Conservation (phyloP, 345 rosid species). For the Citrus glauca region DNA sequence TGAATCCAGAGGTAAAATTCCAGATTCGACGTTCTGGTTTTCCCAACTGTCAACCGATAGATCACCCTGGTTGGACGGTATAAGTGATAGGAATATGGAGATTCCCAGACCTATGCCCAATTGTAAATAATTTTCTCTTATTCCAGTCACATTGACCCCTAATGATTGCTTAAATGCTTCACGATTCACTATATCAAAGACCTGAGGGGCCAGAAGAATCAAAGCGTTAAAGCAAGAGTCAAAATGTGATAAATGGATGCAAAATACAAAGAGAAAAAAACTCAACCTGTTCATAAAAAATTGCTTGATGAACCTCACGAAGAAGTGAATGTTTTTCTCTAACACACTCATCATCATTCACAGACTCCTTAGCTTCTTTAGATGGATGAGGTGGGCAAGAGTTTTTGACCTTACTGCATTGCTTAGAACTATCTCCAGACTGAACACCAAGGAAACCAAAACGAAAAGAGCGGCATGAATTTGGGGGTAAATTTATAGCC, state of each 20-base stretch:
- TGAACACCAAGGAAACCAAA: slow-evolving; percentile 72
- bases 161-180: slow-evolving; percentile 73
- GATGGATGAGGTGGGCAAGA: slow-evolving; percentile 12
- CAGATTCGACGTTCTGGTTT: slow-evolving; percentile 35
- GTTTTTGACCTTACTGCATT: slow-evolving; percentile 28
- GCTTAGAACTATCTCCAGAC: slow-evolving; percentile 25
- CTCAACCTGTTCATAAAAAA: slow-evolving; percentile 79
- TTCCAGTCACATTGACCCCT: slow-evolving; percentile 77
- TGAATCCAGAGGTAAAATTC: slow-evolving; percentile 37
- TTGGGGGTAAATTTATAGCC: slow-evolving; percentile 74
- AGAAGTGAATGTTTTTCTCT: slow-evolving; percentile 60
- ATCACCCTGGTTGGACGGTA: slow-evolving; percentile 41
- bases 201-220: slow-evolving; percentile 41
- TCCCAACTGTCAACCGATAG: slow-evolving; percentile 29
- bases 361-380: slow-evolving; percentile 37
- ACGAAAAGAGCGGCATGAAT: slow-evolving; percentile 61
- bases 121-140: slow-evolving; percentile 75
- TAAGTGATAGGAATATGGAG: slow-evolving; percentile 67
- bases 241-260: slow-evolving; percentile 3
- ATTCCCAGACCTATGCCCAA: slow-evolving; percentile 70
- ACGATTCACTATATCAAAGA: slow-evolving; percentile 74
- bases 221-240: slow-evolving; percentile 18
- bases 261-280: not conserved
- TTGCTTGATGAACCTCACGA: slow-evolving; percentile 75
- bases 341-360: slow-evolving; percentile 56